Evolutionary conservation across 441 rosid species (phyloP).

Genomic region (Pelargonium citronellum): DNA sequence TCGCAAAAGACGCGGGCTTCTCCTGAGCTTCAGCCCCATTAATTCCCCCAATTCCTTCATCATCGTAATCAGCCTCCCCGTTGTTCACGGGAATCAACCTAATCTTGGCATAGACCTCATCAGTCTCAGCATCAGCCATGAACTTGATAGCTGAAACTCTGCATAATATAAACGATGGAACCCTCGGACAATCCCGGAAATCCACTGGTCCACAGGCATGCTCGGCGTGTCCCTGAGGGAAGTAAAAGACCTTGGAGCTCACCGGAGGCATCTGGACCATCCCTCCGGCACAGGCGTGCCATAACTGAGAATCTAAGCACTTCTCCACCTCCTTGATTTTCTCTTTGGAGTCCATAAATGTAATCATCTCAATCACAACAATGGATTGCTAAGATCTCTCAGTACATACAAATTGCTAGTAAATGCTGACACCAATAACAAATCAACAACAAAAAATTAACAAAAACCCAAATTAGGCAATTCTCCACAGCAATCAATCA

Average conservation of each 20-base stretch:
- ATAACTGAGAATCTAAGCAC: conserved; percentile 80
- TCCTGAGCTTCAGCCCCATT: conserved; percentile 35
- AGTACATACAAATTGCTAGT: neutral
- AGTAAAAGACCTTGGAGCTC: conserved; percentile 70
- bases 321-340: conserved; percentile 36
- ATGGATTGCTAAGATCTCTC: neutral
- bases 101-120: conserved; percentile 78
- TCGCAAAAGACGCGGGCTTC: conserved; percentile 80
- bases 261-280: conserved; percentile 85
- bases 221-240: conserved; percentile 95
- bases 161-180: conserved; percentile 57
- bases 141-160: conserved; percentile 60
- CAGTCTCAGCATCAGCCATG: conserved; percentile 81
- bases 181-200: conserved; percentile 39
- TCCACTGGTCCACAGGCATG: conserved; percentile 63
- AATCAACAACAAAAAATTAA: neutral
- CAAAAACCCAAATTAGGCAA: neutral
- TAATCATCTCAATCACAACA: conserved; percentile 31
- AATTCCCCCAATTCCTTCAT: conserved; percentile 30
- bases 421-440: conserved; percentile 16
- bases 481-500: neutral
- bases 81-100: conserved; percentile 47
- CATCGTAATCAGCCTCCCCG: conserved; percentile 34
- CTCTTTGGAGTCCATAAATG: conserved; percentile 45
- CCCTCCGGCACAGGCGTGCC: conserved; percentile 99